Evolutionary conservation across 1,284 basidiomycete genomes (phyloP), one percentile per base, ranked within the genome.

Genomic region (Pseudozyma sp.): DNA sequence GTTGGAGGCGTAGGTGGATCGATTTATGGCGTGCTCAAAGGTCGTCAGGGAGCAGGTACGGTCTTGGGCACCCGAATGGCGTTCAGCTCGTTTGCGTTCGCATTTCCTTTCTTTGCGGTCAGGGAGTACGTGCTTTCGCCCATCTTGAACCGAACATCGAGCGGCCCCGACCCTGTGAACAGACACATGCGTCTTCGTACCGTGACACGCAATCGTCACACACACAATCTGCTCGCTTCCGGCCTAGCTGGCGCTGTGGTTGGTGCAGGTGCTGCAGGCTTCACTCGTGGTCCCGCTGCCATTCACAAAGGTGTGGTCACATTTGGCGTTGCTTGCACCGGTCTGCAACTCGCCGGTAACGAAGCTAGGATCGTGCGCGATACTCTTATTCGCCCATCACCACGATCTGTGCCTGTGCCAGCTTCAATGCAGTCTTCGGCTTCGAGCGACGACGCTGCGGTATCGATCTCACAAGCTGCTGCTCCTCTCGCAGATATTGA

Each of bases 101-200:
- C 58, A 0, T 76, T 76, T 50, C 74, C 74, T 6, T 76, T 76
- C 62, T 76, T 76, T 36, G 73, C 73, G 5, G 61, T 76, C 1
- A 51, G 73, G 12, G 73, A 76, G 50, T 76, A 76, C 47, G 51
- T 68, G 5, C 9, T 71, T 19, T 65, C 61, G 31, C 69, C 73
- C 14, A 52, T 74, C 1, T 52, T 74, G 11, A 69, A 74, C 35
- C 61, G 71, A 1, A 65, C 66, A n/a, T 65, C 61, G 14, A 65
- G 61, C 43, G 71, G 71, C 5, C 62, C 62, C 0, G 71, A 74
- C 42, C 59, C 55, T 18, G 48, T 38, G 4, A 70, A 70, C 21
- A 54, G 62, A 3, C 42, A 59, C 40, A 74, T 74, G 71, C 54
- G 71, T 0, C 19, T 74, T 36, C 40, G 59, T 0, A 39, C 58